phyloP scores from a whole-genome alignment of 164 flowering plant genomes.

The Chimonanthus salicifolius region DNA sequence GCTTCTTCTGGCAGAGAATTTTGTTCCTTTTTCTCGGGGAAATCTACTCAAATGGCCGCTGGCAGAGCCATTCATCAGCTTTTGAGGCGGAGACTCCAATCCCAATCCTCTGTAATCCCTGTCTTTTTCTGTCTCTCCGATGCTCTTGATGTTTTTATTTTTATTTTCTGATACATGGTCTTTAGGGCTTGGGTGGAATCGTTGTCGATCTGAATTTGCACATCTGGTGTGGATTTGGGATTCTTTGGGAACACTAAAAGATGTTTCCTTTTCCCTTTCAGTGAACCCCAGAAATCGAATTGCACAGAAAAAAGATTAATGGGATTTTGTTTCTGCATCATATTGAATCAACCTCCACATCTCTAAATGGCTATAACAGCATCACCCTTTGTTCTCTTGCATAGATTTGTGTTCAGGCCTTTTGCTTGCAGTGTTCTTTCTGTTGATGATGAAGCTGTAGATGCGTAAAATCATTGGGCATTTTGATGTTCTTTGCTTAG shows the following conservation, averaged over 20 bases:
- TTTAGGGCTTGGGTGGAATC: neutral
- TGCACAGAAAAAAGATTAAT: too few species aligned
- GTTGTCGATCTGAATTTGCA: neutral
- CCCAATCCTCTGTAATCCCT: constrained; percentile 15
- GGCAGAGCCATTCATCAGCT: constrained; percentile 27
- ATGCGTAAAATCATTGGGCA: too few species aligned
- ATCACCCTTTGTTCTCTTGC: too few species aligned
- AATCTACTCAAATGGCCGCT: constrained; percentile 18
- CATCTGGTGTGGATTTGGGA: neutral
- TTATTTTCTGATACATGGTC: neutral
- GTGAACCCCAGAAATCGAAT: neutral
- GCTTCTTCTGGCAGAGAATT: neutral
- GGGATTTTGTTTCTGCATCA: neutral
- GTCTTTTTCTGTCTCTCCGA: constrained; percentile 1
- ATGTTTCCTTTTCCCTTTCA: neutral
- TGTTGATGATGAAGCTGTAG: too few species aligned
- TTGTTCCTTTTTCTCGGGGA: neutral
- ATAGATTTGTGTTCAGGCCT: too few species aligned
- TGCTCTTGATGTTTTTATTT: neutral
- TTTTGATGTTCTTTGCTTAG: too few species aligned
- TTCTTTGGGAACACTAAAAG: neutral
- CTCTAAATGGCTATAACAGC: too few species aligned
- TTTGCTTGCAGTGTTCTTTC: too few species aligned
- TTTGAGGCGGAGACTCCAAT: constrained; percentile 21
- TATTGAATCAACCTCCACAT: neutral